Conservation (phyloP, 257 asterid genomes). For the Plantago elongata region DNA sequence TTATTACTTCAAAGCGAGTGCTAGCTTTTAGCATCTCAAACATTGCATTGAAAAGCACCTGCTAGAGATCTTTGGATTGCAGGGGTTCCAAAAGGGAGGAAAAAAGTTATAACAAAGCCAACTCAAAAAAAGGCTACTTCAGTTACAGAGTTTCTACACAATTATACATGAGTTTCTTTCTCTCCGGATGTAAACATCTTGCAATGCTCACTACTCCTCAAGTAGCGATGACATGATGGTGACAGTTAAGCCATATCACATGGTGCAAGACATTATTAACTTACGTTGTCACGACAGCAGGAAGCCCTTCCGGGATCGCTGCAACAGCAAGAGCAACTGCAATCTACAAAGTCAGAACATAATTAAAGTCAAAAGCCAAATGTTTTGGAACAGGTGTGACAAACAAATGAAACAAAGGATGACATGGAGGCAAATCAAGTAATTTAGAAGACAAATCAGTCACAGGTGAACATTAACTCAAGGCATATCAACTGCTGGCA, state of each 20-base stretch:
- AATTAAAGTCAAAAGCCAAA: conserved; percentile 18
- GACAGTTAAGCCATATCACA: conserved; percentile 9
- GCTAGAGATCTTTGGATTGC: neutral
- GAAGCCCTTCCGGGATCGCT: conserved; percentile 99
- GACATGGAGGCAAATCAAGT: conserved; percentile 3
- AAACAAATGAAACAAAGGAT: conserved; percentile 7
- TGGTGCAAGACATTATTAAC: conserved; percentile 30
- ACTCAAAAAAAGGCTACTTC: conserved; percentile 9
- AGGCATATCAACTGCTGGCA: no score
- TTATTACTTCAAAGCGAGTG: no score
- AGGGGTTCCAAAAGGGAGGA: neutral
- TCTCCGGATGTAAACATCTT: conserved; percentile 14
- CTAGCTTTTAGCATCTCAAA: no score
- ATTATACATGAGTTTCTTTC: conserved; percentile 6
- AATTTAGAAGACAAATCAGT: conserved; percentile 8
- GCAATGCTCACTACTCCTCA: conserved; percentile 8
- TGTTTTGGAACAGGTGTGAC: conserved; percentile 10
- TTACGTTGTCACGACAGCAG: conserved; percentile 98
- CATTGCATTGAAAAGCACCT: no score
- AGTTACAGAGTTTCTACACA: conserved; percentile 1
- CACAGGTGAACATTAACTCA: neutral
- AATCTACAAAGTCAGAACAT: conserved; percentile 50
- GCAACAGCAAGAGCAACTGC: conserved; percentile 99
- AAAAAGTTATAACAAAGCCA: neutral
- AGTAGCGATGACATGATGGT: conserved; percentile 1